Conservation (phyloP, 169 alveolate species). For the Babesia bigemina region DNA sequence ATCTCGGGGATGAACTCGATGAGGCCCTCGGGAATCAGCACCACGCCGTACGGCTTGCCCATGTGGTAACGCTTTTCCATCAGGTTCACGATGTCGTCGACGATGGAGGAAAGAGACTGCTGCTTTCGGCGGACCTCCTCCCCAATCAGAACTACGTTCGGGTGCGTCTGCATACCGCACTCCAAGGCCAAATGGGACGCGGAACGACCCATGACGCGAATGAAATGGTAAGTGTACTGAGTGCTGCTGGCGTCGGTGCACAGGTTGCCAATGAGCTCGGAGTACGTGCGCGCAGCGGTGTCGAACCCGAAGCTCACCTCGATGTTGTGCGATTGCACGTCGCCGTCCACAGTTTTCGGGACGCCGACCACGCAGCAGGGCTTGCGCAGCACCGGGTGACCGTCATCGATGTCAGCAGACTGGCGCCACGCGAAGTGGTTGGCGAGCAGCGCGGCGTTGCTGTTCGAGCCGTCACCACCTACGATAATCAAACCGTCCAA, state of each 20-base stretch:
- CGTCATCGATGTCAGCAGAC: background rate
- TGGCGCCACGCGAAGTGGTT: conserved; percentile 87
- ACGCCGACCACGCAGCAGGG: conserved; percentile 90
- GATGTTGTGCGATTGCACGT: conserved; percentile 91
- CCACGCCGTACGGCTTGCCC: conserved; percentile 94
- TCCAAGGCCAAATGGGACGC: conserved; percentile 97
- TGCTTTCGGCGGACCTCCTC: conserved; percentile 92
- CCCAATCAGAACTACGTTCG: conserved; percentile 92
- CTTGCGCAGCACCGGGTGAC: conserved; percentile 64
- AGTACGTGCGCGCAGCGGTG: conserved; percentile 96
- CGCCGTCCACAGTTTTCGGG: conserved; percentile 99
- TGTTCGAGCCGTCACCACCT: conserved; percentile 99
- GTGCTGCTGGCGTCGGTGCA: conserved; percentile 91
- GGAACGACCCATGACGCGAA: conserved; percentile 98
- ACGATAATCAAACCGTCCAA: conserved; percentile 96
- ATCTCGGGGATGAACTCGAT: conserved; percentile 96
- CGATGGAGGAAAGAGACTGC: conserved; percentile 85
- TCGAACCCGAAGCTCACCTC: conserved; percentile 98
- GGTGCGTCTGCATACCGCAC: conserved; percentile 94
- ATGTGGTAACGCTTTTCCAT: conserved; percentile 86
- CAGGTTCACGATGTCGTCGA: conserved; percentile 87
- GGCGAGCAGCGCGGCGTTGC: conserved; percentile 97
- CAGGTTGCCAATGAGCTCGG: conserved; percentile 93
- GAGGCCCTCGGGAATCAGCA: conserved; percentile 96
- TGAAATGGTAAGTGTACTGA: conserved; percentile 93